Evolutionary conservation across 106 monocot species (phyloP), one percentile per base, ranked within the genome.

Genomic region (Apostasia ramifera): DNA sequence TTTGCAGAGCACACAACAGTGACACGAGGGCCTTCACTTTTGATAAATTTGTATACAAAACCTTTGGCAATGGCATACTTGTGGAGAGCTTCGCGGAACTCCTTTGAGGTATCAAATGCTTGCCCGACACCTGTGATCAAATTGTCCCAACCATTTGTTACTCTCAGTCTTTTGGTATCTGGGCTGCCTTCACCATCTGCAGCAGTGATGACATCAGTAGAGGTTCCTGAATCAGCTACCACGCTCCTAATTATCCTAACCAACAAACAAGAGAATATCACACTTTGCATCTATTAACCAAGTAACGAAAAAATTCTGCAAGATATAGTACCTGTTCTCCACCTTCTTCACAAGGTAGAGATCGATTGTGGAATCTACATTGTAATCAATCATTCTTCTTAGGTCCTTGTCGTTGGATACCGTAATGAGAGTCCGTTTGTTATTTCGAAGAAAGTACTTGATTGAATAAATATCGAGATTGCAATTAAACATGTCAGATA

Each of bases 391-490:
- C 97, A 97, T 89, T 40, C 97, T 84, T 11, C 79, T 71, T 3
- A 97, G 66, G 73, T 97, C 97, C 68, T 90, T 89, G 87, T 97
- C 92, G 68, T 86, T 92, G 15, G 92, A 97, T 65, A 97, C 66
- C 51, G 97, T 86, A 43, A 97, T 92, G 8, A 89, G 81, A 26
- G 89, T 87, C 47, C 74, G 75, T 4, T 75, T 86, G 80, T 97
- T 90, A 67, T 79, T 84, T n/a, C 87, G 97, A 73, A 97, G 92
- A 59, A 92, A 93, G 73, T 97, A 97, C 68, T 97, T 97, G 57
- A 97, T 81, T 0, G 84, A 72, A 79, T 85, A 77, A 10, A 65
- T 13, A 59, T 72, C 73, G 40, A 56, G 65, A 55, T 85, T 79
- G 69, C 78, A 79, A 60, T 71, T 80, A 59, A 97, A 92, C 77